Evolutionary conservation across 106 monocot genomes (phyloP).

Genomic region (Alisma plantagoaquatica): DNA sequence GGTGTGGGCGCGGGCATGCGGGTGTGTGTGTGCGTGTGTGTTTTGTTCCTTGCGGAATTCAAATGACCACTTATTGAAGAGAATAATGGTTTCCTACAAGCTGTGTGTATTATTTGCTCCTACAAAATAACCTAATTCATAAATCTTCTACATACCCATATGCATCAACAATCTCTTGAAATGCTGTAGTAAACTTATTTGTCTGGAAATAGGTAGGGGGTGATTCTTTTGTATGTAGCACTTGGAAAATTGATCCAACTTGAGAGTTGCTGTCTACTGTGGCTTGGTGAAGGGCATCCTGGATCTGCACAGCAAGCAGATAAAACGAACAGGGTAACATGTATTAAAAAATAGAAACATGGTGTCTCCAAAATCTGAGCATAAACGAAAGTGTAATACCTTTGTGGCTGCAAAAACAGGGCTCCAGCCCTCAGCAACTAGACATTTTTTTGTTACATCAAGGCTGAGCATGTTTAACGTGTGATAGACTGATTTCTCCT

Average conservation of each 20-base stretch:
- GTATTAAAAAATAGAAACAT: background rate
- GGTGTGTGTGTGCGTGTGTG: too few relatives aligned
- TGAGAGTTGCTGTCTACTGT: conserved; percentile 90
- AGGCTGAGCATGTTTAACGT: conserved; percentile 96
- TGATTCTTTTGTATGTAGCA: conserved; percentile 65
- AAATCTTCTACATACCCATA: too few relatives aligned
- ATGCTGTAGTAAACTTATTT: conserved; percentile 85
- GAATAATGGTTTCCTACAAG: too few relatives aligned
- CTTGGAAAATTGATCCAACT: conserved; percentile 93
- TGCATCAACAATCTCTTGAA: conserved; percentile 98
- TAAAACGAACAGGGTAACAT: background rate
- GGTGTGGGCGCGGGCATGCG: too few relatives aligned
- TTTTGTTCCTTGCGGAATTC: too few relatives aligned
- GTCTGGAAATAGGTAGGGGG: conserved; percentile 89
- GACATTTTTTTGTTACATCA: conserved; percentile 94
- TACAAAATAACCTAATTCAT: too few relatives aligned
- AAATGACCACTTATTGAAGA: too few relatives aligned
- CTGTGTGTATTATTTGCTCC: too few relatives aligned
- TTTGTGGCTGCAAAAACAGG: conserved; percentile 67
- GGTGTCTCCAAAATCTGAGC: background rate
- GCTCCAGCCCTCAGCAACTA: conserved; percentile 96
- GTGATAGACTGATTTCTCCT: conserved; percentile 86
- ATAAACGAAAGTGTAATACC: conserved; percentile 21
- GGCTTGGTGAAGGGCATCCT: conserved; percentile 59
- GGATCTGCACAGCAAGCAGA: conserved; percentile 50